Conservation (phyloP, 495 filamentous ascomycete genomes). For the Penicilliopsis zonata region DNA sequence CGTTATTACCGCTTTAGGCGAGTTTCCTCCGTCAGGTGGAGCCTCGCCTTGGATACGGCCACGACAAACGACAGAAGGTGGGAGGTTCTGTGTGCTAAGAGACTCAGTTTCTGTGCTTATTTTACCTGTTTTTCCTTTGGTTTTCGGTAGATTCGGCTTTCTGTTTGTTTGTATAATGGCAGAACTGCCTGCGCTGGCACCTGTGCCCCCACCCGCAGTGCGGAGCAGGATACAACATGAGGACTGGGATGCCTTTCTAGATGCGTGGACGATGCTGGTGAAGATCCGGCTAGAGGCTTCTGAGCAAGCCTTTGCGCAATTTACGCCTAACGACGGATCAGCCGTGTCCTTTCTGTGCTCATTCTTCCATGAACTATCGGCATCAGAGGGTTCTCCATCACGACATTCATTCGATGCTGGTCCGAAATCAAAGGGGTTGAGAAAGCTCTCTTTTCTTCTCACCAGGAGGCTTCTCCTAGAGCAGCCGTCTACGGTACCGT, state of each 20-base stretch:
- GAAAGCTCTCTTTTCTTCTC: slow-evolving; percentile 51
- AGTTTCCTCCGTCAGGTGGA: no score
- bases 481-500: slow-evolving; percentile 7
- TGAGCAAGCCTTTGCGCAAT: slow-evolving; percentile 34
- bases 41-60: background rate
- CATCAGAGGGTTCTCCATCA: slow-evolving; percentile 19
- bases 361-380: slow-evolving; percentile 41
- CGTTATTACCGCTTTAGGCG: no score
- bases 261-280: slow-evolving; percentile 61
- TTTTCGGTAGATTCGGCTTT: no score
- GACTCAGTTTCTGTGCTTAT: background rate
- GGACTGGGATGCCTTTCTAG: slow-evolving; percentile 70
- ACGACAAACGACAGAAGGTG: background rate
- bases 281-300: slow-evolving; percentile 49
- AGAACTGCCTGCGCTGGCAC: slow-evolving; percentile 55
- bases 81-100: background rate
- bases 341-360: slow-evolving; percentile 47
- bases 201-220: slow-evolving; percentile 60
- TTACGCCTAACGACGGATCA: slow-evolving; percentile 41
- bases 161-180: slow-evolving; percentile 16
- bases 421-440: slow-evolving; percentile 40
- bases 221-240: slow-evolving; percentile 48
- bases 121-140: background rate
- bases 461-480: slow-evolving; percentile 30
- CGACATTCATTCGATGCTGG: slow-evolving; percentile 20